Percentiles rank a stretch among this genome's conserved stretches.
Evolutionary conservation across 306 rosid species (phyloP).

Genomic region (Benincasa hispida): DNA sequence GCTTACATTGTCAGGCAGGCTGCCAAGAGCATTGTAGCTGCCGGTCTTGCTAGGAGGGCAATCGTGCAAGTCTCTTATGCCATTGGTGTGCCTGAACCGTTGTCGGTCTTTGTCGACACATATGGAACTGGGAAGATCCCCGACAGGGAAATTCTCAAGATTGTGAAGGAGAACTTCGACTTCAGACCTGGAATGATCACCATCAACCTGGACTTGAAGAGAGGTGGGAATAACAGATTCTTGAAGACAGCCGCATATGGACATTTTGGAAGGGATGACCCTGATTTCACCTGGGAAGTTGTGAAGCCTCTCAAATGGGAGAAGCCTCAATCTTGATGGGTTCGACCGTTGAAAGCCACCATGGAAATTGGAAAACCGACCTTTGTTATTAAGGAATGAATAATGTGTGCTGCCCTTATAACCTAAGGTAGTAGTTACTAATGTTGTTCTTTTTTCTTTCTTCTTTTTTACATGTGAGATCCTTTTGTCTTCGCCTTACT

Average conservation of each 20-base stretch:
- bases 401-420: slow-evolving; percentile 2
- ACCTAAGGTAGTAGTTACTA: neutral
- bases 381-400: neutral
- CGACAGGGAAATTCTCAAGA: slow-evolving; percentile 8
- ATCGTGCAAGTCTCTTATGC: slow-evolving; percentile 13
- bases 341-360: neutral
- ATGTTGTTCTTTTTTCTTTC: neutral
- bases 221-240: slow-evolving; percentile 30
- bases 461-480: neutral
- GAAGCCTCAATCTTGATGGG: slow-evolving; percentile 11
- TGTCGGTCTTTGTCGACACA: slow-evolving; percentile 9
- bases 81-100: slow-evolving; percentile 13
- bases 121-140: slow-evolving; percentile 10
- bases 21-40: slow-evolving; percentile 11
- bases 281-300: slow-evolving; percentile 49
- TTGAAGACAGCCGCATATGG: slow-evolving; percentile 15
- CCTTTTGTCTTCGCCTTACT: neutral
- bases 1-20: slow-evolving; percentile 16
- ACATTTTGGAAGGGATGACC: slow-evolving; percentile 11
- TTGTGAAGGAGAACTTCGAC: slow-evolving; percentile 11
- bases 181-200: slow-evolving; percentile 32
- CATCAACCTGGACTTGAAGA: slow-evolving; percentile 45
- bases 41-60: slow-evolving; percentile 4
- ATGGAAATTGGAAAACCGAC: neutral
- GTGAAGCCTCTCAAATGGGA: slow-evolving; percentile 48